Percentiles rank a stretch among this genome's conserved stretches.
Evolutionary conservation across 805 yeast genomes (phyloP).

Genomic region (Lipomyces spencermartinsiae): DNA sequence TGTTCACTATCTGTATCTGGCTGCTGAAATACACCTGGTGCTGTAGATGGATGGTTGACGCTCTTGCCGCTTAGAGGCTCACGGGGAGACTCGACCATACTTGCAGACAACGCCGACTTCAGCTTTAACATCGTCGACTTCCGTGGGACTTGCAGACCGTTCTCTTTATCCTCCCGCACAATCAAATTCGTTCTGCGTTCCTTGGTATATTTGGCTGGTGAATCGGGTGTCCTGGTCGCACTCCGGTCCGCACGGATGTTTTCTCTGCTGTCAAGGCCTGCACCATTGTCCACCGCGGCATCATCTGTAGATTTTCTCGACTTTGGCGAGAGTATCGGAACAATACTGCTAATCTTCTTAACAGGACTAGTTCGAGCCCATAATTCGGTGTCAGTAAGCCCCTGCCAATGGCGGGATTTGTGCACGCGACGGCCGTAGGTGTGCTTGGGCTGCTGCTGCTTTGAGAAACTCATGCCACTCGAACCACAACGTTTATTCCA

Average conservation of each 20-base stretch:
- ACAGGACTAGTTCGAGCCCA: constrained; percentile 35
- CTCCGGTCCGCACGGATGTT: neutral
- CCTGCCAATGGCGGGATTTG: constrained; percentile 28
- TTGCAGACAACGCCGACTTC: constrained; percentile 15
- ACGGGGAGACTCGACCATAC: constrained; percentile 16
- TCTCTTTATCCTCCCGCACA: constrained; percentile 18
- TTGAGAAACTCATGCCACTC: neutral
- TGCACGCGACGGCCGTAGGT: constrained; percentile 34
- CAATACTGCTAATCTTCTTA: constrained; percentile 3
- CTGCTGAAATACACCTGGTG: neutral
- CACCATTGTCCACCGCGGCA: neutral
- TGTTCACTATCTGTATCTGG: constrained; percentile 6
- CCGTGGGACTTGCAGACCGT: neutral
- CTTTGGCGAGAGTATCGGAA: constrained; percentile 5
- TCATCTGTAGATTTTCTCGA: neutral
- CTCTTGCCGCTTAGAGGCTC: constrained; percentile 15
- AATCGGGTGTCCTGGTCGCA: neutral
- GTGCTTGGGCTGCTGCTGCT: constrained; percentile 11
- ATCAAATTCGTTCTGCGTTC: neutral
- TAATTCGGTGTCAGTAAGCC: constrained; percentile 25
- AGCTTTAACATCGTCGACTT: constrained; percentile 17
- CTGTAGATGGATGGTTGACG: constrained; percentile 8
- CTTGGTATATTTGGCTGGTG: constrained; percentile 10
- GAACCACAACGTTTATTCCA: neutral
- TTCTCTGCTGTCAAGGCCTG: neutral